Percentiles rank a stretch among this genome's conserved stretches.
phyloP scores from a whole-genome alignment of 371 early-diverging fungal species.

The Syncephalastrum monosporum region DNA sequence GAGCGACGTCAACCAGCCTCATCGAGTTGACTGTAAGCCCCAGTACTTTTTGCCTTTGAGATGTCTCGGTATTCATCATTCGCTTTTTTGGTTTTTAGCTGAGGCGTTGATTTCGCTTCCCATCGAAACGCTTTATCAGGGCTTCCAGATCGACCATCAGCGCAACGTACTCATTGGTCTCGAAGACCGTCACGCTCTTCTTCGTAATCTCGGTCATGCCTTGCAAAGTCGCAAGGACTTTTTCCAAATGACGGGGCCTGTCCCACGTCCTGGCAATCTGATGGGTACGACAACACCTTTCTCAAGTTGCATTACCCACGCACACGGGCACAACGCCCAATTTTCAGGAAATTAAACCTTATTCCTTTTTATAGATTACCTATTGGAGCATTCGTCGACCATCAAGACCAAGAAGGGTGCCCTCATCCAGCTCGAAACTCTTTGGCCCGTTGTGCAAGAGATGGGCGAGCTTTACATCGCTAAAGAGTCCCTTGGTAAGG shows the following conservation, averaged over 20 bases:
- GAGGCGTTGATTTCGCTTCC: slow-evolving; percentile 57
- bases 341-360: not conserved
- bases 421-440: slow-evolving; percentile 59
- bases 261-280: slow-evolving; percentile 82
- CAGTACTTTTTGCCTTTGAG: slow-evolving; percentile 3
- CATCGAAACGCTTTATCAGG: slow-evolving; percentile 51
- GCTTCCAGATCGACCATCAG: slow-evolving; percentile 72
- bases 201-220: slow-evolving; percentile 65
- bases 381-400: slow-evolving; percentile 37
- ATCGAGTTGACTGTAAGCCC: slow-evolving; percentile 73
- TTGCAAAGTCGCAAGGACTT: slow-evolving; percentile 37
- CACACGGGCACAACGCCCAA: slow-evolving; percentile 1
- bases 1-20: slow-evolving; percentile 56
- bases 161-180: slow-evolving; percentile 78
- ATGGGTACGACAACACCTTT: slow-evolving; percentile 52
- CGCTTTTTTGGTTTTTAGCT: slow-evolving; percentile 20
- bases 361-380: slow-evolving; percentile 27
- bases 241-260: slow-evolving; percentile 39
- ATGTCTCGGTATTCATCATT: no score
- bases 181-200: slow-evolving; percentile 72
- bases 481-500: slow-evolving; percentile 63
- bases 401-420: slow-evolving; percentile 47
- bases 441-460: slow-evolving; percentile 80
- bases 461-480: slow-evolving; percentile 47
- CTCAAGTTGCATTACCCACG: slow-evolving; percentile 1